Evolutionary conservation across 176 grass and related monocot genomes (phyloP).

Genomic region (Eleusine coracana): DNA sequence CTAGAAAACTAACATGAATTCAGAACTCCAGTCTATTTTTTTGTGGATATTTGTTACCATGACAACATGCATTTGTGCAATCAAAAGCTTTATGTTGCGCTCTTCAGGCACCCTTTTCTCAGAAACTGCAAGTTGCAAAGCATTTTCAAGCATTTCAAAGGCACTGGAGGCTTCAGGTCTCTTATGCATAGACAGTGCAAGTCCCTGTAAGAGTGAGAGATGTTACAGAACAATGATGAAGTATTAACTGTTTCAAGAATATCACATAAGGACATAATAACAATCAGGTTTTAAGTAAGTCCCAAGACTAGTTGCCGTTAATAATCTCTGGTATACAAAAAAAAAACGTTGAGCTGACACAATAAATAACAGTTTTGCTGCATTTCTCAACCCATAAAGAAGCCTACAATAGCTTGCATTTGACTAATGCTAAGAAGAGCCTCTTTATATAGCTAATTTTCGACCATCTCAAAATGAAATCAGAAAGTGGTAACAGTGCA

Average conservation of each 20-base stretch:
- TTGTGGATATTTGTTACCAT: slow-evolving; percentile 45
- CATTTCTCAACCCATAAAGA: slow-evolving; percentile 6
- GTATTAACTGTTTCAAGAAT: slow-evolving; percentile 19
- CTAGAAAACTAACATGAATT: background rate
- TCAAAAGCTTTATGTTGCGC: slow-evolving; percentile 84
- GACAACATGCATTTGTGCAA: slow-evolving; percentile 88
- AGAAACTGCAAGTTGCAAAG: slow-evolving; percentile 68
- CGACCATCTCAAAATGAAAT: slow-evolving; percentile 1
- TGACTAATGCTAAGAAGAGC: background rate
- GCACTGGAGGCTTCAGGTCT: slow-evolving; percentile 52
- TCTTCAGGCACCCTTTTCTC: slow-evolving; percentile 77
- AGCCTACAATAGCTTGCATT: slow-evolving; percentile 11
- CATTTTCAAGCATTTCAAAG: slow-evolving; percentile 86
- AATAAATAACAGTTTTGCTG: background rate
- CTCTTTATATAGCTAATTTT: background rate
- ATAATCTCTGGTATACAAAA: background rate
- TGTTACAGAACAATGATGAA: background rate
- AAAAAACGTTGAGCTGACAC: background rate
- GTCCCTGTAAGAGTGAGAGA: slow-evolving; percentile 55
- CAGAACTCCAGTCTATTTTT: background rate
- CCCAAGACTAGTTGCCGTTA: background rate
- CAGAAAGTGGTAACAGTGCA: background rate
- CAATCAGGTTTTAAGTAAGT: background rate
- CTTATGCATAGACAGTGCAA: slow-evolving; percentile 80
- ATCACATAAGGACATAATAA: background rate